Conservation (phyloP, 305 asterid species). For the Coffea humblotiana region DNA sequence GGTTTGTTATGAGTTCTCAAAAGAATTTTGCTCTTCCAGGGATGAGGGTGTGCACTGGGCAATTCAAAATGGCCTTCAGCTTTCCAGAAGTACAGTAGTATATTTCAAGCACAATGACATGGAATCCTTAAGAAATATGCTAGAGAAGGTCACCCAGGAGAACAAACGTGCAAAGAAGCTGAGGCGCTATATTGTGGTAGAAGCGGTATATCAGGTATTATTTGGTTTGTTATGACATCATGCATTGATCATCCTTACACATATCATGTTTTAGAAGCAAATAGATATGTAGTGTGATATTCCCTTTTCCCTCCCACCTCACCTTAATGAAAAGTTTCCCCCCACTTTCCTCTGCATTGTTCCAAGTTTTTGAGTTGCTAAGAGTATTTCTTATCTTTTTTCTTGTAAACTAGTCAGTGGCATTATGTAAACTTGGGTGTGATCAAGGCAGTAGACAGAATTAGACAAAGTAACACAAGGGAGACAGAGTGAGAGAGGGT, state of each 20-base stretch:
- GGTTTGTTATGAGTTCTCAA: constrained; percentile 15
- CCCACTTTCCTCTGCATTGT: background rate
- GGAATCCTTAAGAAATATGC: constrained; percentile 58
- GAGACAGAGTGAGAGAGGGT: background rate
- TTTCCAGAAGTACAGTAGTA: constrained; percentile 85
- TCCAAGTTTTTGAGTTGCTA: background rate
- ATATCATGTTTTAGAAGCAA: background rate
- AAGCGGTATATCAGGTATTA: constrained; percentile 93
- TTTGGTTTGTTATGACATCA: constrained; percentile 3
- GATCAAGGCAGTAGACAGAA: background rate
- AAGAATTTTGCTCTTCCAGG: constrained; percentile 42
- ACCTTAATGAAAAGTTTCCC: background rate
- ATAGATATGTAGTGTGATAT: background rate
- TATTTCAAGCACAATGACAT: constrained; percentile 88
- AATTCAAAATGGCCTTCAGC: constrained; percentile 93
- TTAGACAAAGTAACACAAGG: background rate
- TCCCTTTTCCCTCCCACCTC: background rate
- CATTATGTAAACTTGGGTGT: background rate
- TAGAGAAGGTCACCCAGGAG: constrained; percentile 72
- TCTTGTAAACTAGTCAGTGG: background rate
- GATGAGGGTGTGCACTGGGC: constrained; percentile 99
- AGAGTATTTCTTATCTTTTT: background rate
- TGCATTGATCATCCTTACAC: background rate
- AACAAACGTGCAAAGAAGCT: constrained; percentile 81
- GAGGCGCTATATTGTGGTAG: constrained; percentile 92